These are phyloP conservation scores for Globisporangium ultimum DNA, from an alignment of 352 stramenopile genomes.

Conservation along the genomic window DNA sequence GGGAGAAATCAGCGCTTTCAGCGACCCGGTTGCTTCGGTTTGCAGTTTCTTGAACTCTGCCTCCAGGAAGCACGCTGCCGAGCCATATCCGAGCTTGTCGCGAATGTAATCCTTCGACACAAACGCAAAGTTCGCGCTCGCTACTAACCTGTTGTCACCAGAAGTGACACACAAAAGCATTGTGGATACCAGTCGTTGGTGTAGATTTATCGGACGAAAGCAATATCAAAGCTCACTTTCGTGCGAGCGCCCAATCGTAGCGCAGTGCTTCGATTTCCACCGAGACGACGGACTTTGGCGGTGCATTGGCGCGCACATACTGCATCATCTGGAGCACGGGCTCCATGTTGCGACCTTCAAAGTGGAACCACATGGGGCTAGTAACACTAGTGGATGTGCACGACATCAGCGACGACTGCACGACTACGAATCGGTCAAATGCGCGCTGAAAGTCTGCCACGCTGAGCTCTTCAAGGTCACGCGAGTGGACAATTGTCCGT, in stretches of 20 bases:
- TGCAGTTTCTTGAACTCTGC: constrained; percentile 1
- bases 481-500: constrained; percentile 69
- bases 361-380: constrained; percentile 50
- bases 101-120: constrained; percentile 75
- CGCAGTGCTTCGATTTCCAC: constrained; percentile 68
- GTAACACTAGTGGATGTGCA: background rate
- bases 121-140: constrained; percentile 41
- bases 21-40: background rate
- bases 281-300: constrained; percentile 29
- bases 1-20: constrained; percentile 59
- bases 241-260: constrained; percentile 51
- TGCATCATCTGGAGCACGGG: constrained; percentile 58
- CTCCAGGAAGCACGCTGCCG: constrained; percentile 41
- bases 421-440: constrained; percentile 18
- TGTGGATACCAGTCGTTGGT: no score
- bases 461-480: constrained; percentile 52
- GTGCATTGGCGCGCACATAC: constrained; percentile 21
- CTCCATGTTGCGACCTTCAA: constrained; percentile 70
- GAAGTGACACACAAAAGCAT: no score
- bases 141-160: no score
- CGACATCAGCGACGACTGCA: background rate
- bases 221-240: constrained; percentile 16
- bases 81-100: constrained; percentile 40
- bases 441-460: constrained; percentile 34
- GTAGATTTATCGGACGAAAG: no score